Base-by-base conservation (phyloP, 2,329 filamentous ascomycete species). In the Pestalotiopsis sp. region DNA sequence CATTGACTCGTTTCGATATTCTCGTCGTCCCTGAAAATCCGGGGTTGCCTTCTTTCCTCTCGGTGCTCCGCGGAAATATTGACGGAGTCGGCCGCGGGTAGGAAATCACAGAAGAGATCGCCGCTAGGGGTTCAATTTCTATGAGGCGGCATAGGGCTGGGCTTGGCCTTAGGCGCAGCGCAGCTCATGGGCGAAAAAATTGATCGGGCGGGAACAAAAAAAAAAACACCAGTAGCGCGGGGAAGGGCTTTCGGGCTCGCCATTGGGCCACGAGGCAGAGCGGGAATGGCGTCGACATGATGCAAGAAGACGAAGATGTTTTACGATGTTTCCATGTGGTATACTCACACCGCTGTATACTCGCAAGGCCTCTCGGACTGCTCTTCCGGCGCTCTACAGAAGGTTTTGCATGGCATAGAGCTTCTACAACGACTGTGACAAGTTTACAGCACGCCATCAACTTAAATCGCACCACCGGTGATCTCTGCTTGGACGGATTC, bases 41-140 rank as follows among this genome's bases (percentile, higher is more conserved):
- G 57, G 57, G 57, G 57, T 59, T 59, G 7, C 31, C 31, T 36
- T 36, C 31, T 27, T 36, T 36, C 31, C 6, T 36, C 31, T 20
- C 59, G 59, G 59, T 62, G 59, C 27, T 62, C 59, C 59, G 59
- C 59, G 59, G 36, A 39, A 62, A 62, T 62, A 20, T 38, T 39
- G 27, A 62, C 59, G 59, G 59, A 62, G 31, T 39, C 31, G 27
- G 59, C 59, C 59, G 59, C 36, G 45, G 45, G 27, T 62, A 31
- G 59, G 14, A 12, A 59, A 20, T 36, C 56, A 7, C 31, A 36
- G 23, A 13, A 13, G 23, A 59, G 56, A 59, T 59, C 56, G 56
- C 56, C 56, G 20, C 23, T 25, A 59, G 56, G 56, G 56, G n/a
- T 13, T 59, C 56, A 59, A 59, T 36, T 36, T 36, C 56, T 59